Evolutionary conservation across 2,329 filamentous ascomycete genomes (phyloP), one percentile per base, ranked within the genome.

Genomic region (Epicoccum nigrum): DNA sequence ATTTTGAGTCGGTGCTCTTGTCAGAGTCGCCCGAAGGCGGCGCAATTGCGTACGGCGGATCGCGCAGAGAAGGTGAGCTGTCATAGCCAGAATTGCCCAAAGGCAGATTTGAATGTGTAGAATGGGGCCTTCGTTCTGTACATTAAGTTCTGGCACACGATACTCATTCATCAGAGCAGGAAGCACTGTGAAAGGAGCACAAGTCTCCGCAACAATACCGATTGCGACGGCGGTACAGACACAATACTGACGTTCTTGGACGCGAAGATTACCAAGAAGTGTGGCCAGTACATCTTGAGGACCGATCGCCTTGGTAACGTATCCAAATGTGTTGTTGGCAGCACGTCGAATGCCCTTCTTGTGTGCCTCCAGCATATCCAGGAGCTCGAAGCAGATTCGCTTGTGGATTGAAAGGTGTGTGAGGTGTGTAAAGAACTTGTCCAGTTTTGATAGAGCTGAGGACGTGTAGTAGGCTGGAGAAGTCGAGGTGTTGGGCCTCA

Each of bases 131-230:
- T n/a, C 94, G 64, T 99, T 99, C 73, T 99, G 94, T 19, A 99
- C 94, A 71, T 99, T 99, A 61, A 99, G 87, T 76, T 99, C 94
- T 0, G 94, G 94, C 7, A 99, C 94, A 45, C 94, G 89, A 75
- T 99, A 99, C 74, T 99, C 94, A 77, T 99, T 99, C 95, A 99
- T 99, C 55, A 99, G 80, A 3, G 94, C 94, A 0, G 94, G 94
- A n/a, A 99, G 86, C 4, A 99, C 94, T 0, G 94, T 99, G 76
- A 99, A 99, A 0, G 95, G 94, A 4, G 93, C 94, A 72, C 94
- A 99, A 27, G 94, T 99, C 77, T 99, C 94, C 40, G 94, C 94
- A 4, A 99, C 94, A 63, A 99, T 99, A 73, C 93, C 94, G 60
- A 99, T 99, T 41, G 94, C 94, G 51, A 99, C 94, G 51, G 94